Conservation (phyloP, 805 yeast genomes). For the Lachancea nothofagi region DNA sequence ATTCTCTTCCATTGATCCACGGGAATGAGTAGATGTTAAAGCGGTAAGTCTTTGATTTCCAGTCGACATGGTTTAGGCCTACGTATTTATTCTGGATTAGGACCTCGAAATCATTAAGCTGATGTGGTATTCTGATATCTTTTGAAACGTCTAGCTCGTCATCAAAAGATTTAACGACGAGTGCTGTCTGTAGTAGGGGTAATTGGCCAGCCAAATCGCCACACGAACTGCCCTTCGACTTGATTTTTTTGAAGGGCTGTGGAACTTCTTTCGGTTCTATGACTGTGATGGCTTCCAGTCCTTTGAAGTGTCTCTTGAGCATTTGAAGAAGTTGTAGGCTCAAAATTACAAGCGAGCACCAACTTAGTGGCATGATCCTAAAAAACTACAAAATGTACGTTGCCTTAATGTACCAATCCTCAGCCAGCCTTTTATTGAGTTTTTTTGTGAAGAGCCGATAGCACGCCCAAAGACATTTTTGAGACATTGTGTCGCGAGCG, state of each 20-base stretch:
- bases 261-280: too few relatives aligned
- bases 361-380: too few relatives aligned
- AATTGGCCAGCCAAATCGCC: neutral
- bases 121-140: constrained; percentile 12
- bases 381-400: too few relatives aligned
- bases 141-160: constrained; percentile 10
- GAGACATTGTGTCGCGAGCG: neutral
- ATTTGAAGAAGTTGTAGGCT: neutral
- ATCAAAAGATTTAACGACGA: constrained; percentile 14
- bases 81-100: constrained; percentile 32
- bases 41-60: constrained; percentile 43
- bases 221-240: too few relatives aligned
- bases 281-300: neutral
- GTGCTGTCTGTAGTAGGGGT: constrained; percentile 13
- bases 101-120: constrained; percentile 27
- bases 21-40: constrained; percentile 46
- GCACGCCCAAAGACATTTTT: neutral
- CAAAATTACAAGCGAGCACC: neutral
- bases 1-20: constrained; percentile 47
- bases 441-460: neutral
- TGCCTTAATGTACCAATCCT: too few relatives aligned
- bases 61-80: constrained; percentile 45
- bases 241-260: too few relatives aligned
- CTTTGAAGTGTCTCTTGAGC: neutral
- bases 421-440: too few relatives aligned